phyloP scores from a whole-genome alignment of 2,329 filamentous ascomycete genomes.

The Xylaria sp. region DNA sequence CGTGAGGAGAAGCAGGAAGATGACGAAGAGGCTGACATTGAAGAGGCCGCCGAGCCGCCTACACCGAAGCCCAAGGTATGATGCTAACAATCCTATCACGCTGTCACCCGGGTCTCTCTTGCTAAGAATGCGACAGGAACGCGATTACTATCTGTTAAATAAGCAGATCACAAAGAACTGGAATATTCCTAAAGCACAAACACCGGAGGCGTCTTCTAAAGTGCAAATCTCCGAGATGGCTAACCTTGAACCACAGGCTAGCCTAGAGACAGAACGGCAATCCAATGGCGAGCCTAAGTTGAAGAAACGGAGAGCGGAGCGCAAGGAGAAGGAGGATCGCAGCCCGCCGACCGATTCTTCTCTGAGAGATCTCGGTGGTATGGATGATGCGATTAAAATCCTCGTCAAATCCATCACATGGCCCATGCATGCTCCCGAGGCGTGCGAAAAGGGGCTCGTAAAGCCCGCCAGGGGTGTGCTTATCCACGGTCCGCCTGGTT shows the following conservation, averaged over 20 bases:
- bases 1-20: conserved; percentile 58
- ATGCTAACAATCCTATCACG: not conserved
- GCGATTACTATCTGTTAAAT: conserved; percentile 36
- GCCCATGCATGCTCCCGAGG: conserved; percentile 63
- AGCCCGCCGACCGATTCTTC: conserved; percentile 62
- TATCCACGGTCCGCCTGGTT: conserved; percentile 77
- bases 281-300: conserved; percentile 59
- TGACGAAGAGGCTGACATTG: conserved; percentile 29
- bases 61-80: conserved; percentile 28
- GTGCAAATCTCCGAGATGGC: conserved; percentile 23
- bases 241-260: conserved; percentile 19
- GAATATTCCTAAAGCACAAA: conserved; percentile 30
- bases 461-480: conserved; percentile 70
- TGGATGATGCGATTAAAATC: conserved; percentile 65
- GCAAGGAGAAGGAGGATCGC: conserved; percentile 47
- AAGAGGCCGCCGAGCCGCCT: conserved; percentile 23
- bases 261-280: conserved; percentile 44
- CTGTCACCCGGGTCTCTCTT: not conserved
- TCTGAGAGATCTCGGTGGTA: conserved; percentile 68
- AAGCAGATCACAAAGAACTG: conserved; percentile 39
- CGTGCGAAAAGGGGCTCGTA: conserved; percentile 60
- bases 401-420: conserved; percentile 67
- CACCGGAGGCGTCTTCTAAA: conserved; percentile 7
- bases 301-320: conserved; percentile 58
- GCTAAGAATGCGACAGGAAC: conserved; percentile 22